Conservation (phyloP, 257 asterid species). For the Plantago ovata region DNA sequence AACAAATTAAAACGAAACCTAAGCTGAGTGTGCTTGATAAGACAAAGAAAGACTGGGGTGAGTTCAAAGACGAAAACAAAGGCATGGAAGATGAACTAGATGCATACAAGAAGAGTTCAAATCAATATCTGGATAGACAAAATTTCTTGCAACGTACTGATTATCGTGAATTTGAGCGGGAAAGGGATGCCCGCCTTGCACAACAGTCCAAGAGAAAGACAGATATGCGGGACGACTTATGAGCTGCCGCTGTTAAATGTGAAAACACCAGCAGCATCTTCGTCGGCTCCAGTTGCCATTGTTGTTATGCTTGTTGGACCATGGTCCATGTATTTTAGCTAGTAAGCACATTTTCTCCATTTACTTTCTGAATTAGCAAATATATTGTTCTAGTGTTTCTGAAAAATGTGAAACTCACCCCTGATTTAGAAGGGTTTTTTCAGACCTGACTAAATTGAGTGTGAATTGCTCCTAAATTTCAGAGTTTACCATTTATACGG, state of each 20-base stretch:
- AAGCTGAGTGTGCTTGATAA: conserved; percentile 92
- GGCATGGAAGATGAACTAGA: conserved; percentile 92
- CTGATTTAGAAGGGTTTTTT: too few species aligned
- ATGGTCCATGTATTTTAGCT: too few species aligned
- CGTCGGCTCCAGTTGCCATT: too few species aligned
- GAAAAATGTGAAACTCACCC: too few species aligned
- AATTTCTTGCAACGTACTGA: conserved; percentile 89
- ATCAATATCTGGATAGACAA: conserved; percentile 81
- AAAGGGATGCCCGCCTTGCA: conserved; percentile 89
- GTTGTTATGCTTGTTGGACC: too few species aligned
- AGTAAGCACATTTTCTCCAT: too few species aligned
- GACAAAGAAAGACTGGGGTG: conserved; percentile 98
- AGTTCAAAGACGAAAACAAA: conserved; percentile 76
- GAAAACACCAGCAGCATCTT: too few species aligned
- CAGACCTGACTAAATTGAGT: too few species aligned
- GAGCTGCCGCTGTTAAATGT: too few species aligned
- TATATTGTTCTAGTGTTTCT: conserved; percentile 11
- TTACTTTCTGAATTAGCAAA: too few species aligned
- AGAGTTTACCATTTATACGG: too few species aligned
- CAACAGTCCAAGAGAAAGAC: conserved; percentile 70
- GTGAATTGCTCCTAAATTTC: too few species aligned
- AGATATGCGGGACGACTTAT: conserved; percentile 70
- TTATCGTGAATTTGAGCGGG: conserved; percentile 84
- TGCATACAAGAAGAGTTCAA: conserved; percentile 89
- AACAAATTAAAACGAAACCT: conserved; percentile 86